Percentiles rank a stretch among this genome's conserved stretches.
Conservation (phyloP, 495 filamentous ascomycete species). For the Xylaria flabelliformis region DNA sequence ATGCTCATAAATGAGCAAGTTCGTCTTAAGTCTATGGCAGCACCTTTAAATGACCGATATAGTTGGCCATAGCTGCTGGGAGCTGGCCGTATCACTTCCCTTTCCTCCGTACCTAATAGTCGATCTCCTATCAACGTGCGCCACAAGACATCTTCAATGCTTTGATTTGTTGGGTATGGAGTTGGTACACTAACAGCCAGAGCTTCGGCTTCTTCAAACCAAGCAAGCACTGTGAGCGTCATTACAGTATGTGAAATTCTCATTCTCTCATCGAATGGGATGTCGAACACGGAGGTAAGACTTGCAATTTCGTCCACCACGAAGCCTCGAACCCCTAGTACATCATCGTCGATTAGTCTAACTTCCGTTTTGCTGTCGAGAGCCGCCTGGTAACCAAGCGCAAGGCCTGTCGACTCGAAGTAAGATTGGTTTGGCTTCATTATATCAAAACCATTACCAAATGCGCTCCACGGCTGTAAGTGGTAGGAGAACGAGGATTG, state of each 20-base stretch:
- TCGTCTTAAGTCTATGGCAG: slow-evolving; percentile 6
- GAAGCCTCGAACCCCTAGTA: slow-evolving; percentile 45
- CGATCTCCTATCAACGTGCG: slow-evolving; percentile 31
- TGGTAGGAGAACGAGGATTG: slow-evolving; percentile 17
- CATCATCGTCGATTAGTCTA: slow-evolving; percentile 42
- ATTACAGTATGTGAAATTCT: slow-evolving; percentile 24
- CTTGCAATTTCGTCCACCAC: slow-evolving; percentile 35
- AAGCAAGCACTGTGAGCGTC: slow-evolving; percentile 5
- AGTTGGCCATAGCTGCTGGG: slow-evolving; percentile 10
- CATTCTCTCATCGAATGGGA: slow-evolving; percentile 41
- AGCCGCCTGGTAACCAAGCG: slow-evolving; percentile 18
- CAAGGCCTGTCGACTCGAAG: background rate
- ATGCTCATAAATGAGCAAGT: background rate
- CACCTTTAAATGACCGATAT: slow-evolving; percentile 10
- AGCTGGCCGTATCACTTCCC: slow-evolving; percentile 7
- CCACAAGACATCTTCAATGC: slow-evolving; percentile 25
- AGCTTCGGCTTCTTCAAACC: slow-evolving; percentile 22
- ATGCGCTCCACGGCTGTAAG: slow-evolving; percentile 11
- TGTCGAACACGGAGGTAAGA: slow-evolving; percentile 47
- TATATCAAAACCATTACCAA: slow-evolving; percentile 16
- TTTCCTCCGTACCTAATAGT: slow-evolving; percentile 9
- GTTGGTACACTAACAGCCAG: slow-evolving; percentile 5
- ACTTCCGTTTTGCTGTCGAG: slow-evolving; percentile 11
- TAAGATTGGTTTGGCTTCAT: slow-evolving; percentile 11
- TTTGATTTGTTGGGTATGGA: slow-evolving; percentile 19